Base-by-base conservation (phyloP, 306 rosid species). In the Dalbergia cultrata region DNA sequence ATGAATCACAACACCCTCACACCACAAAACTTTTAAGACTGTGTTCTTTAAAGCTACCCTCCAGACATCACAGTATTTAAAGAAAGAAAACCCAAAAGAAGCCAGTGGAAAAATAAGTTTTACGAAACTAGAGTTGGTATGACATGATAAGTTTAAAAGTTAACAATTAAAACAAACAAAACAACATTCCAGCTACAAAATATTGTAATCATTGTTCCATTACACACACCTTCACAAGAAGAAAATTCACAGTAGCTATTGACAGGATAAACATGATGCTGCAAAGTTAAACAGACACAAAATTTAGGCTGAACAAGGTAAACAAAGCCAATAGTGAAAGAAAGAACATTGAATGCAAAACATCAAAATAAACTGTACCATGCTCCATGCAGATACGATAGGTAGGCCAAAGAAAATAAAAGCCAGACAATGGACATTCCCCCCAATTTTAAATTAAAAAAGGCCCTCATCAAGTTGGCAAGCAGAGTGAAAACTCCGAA, bases 351-450 rank as follows among this genome's bases (percentile, higher is more conserved):
- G 44, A 67, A 56, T 22, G 9, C 10, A 39, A 6, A 70, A 58
- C 33, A 59, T 67, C 16, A 63, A 49, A 62, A 54, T 70, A 61
- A 85, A 72, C 31, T 67, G 17, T 91, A 93, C 99, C 98, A 95
- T 68, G 97, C 96, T 78, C 97, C 97, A 82, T 95, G 99, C 70
- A 95, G 96, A 88, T 95, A 90, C 26, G 83, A 83, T 21, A 91
- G 90, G 89, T 95, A 95, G 57, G 76, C 37, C 78, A 90, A 83
- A 67, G 99, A 95, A 81, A 91, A 80, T 45, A 90, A 73, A 81
- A 95, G 89, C 97, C 97, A 95, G 35, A 91, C 67, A 75, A 88
- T 35, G 63, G 98, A 91, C 99, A 91, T 95, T 73, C 98, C 98
- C 68, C 81, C 80, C 12, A 83, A 90, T 85, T 82, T 89, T 41